Conservation (phyloP, 345 rosid species). For the Gossypium bickii region DNA sequence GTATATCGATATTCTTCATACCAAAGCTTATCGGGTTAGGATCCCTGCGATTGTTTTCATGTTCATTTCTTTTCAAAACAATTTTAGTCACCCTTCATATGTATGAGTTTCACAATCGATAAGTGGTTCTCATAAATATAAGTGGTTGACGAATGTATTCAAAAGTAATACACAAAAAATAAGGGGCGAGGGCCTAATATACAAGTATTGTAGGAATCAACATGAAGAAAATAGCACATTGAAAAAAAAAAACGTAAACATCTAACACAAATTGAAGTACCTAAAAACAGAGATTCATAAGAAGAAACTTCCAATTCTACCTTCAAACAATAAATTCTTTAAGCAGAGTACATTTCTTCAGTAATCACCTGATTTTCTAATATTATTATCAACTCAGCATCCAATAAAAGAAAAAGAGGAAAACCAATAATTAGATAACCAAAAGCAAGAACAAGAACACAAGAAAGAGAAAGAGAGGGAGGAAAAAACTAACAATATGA, state of each 20-base stretch:
- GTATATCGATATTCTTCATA: not conserved
- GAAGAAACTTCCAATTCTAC: constrained; percentile 5
- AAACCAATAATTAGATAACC: not conserved
- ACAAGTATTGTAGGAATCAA: not conserved
- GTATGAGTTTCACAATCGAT: not conserved
- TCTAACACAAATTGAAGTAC: not conserved
- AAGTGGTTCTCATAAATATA: not conserved
- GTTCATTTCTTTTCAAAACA: not conserved
- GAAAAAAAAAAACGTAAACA: not conserved
- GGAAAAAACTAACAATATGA: constrained; percentile 58
- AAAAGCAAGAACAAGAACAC: not conserved
- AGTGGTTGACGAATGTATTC: not conserved
- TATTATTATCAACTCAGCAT: not conserved
- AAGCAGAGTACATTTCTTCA: no score
- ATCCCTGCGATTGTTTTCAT: not conserved
- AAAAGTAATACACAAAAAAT: not conserved
- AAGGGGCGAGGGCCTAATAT: no score
- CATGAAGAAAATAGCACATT: not conserved
- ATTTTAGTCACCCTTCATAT: not conserved
- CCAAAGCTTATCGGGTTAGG: not conserved
- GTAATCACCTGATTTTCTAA: not conserved
- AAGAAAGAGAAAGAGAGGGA: not conserved
- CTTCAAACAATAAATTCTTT: not conserved
- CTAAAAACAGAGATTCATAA: not conserved
- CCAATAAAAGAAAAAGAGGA: not conserved